Percentiles rank a stretch among this genome's conserved stretches.
Conservation (phyloP, 352 stramenopile genomes). For the Pythium volutum region DNA sequence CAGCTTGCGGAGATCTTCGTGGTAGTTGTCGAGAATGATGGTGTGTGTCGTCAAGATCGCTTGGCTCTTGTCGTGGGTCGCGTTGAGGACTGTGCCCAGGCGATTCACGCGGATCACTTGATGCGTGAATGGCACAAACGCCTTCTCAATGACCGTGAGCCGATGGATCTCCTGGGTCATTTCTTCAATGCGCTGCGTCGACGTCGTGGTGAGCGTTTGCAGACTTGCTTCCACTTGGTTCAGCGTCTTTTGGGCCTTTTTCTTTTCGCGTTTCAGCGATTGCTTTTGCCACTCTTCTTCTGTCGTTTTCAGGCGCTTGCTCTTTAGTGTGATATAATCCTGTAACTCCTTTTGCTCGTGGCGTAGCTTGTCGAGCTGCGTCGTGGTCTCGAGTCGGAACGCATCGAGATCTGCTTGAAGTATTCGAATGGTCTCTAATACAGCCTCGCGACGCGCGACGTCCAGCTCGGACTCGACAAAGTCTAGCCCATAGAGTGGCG, state of each 20-base stretch:
- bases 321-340: constrained; percentile 75
- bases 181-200: constrained; percentile 48
- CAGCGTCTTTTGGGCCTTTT: constrained; percentile 71
- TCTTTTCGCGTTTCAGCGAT: constrained; percentile 76
- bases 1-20: constrained; percentile 56
- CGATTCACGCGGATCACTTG: constrained; percentile 54
- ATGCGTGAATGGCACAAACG: constrained; percentile 76
- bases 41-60: constrained; percentile 37
- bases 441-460: constrained; percentile 54
- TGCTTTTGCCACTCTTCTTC: constrained; percentile 83
- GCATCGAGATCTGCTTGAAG: constrained; percentile 54
- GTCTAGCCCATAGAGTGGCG: constrained; percentile 51
- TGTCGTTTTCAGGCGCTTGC: constrained; percentile 70
- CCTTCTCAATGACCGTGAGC: constrained; percentile 57
- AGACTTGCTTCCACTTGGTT: constrained; percentile 54
- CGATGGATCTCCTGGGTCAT: constrained; percentile 68
- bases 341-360: constrained; percentile 67
- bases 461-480: constrained; percentile 66
- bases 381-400: constrained; percentile 63
- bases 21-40: constrained; percentile 48
- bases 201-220: constrained; percentile 36
- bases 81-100: constrained; percentile 36
- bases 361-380: constrained; percentile 48
- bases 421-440: constrained; percentile 42
- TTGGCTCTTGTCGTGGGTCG: constrained; percentile 42